Conservation (phyloP, 768 basidiomycete species). For the Neoboletus subvelutipes region DNA sequence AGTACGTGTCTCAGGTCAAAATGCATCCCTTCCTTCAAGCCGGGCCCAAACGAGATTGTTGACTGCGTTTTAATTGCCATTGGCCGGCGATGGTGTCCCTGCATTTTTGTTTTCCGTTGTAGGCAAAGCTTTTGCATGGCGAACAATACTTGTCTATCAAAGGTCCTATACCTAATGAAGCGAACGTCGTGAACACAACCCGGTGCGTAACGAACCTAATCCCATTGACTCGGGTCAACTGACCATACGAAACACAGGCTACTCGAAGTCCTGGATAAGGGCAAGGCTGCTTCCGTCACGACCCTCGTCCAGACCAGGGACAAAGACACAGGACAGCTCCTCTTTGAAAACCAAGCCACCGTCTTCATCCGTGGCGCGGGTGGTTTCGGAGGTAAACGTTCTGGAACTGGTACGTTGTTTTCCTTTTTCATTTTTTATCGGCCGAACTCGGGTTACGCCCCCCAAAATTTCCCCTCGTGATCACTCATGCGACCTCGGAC, state of each 20-base stretch:
- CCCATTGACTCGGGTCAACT: constrained; percentile 5
- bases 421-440: background rate
- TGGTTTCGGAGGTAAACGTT: constrained; percentile 93
- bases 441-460: background rate
- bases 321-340: constrained; percentile 67
- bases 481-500: background rate
- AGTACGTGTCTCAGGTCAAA: constrained; percentile 43
- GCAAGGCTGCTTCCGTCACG: constrained; percentile 92
- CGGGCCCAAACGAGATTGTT: background rate
- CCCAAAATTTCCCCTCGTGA: background rate
- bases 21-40: background rate
- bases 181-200: constrained; percentile 70
- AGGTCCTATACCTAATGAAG: constrained; percentile 82
- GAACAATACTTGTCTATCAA: constrained; percentile 94
- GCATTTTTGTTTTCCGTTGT: background rate
- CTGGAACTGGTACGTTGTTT: constrained; percentile 61
- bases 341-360: constrained; percentile 93
- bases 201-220: constrained; percentile 44
- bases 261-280: constrained; percentile 83
- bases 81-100: background rate
- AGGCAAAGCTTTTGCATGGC: constrained; percentile 97
- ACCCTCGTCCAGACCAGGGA: constrained; percentile 77
- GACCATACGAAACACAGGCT: constrained; percentile 42
- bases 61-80: background rate
- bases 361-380: constrained; percentile 91